These are phyloP conservation scores for Musa balbisiana DNA, from an alignment of 202 grass and related monocot genomes.

Conservation along the genomic window DNA sequence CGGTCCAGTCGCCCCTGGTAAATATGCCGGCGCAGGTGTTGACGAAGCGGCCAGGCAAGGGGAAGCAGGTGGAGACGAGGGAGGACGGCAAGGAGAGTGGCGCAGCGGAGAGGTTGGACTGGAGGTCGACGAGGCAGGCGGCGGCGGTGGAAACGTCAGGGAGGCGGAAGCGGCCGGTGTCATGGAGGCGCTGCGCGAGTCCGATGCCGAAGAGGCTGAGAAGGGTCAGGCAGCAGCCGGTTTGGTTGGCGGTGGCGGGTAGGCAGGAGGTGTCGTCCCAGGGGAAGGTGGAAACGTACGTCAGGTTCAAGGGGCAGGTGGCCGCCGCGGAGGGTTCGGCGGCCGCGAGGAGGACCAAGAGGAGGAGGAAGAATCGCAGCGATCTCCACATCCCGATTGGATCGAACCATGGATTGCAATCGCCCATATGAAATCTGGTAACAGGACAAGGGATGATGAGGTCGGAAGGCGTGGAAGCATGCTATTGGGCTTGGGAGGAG, in stretches of 20 bases:
- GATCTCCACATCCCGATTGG: background rate
- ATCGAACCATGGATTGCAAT: no score
- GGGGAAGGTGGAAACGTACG: conserved; percentile 65
- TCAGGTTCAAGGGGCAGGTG: conserved; percentile 58
- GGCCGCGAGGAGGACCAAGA: background rate
- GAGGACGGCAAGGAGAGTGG: conserved; percentile 40
- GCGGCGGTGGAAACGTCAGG: conserved; percentile 36
- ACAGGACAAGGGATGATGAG: no score
- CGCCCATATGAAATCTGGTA: no score
- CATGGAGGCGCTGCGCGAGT: conserved; percentile 43
- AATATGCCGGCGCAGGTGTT: conserved; percentile 65
- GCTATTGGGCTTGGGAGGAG: no score
- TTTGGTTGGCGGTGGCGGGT: conserved; percentile 33
- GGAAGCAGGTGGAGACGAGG: conserved; percentile 51
- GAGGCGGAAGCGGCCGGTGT: conserved; percentile 58
- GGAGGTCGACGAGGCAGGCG: conserved; percentile 48
- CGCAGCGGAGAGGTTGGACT: conserved; percentile 30
- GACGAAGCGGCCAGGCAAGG: conserved; percentile 32
- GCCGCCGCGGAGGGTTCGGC: background rate
- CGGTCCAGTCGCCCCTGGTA: conserved; percentile 31
- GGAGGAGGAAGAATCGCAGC: conserved; percentile 1
- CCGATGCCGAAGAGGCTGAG: conserved; percentile 54
- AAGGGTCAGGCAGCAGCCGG: conserved; percentile 55
- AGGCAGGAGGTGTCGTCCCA: conserved; percentile 57
- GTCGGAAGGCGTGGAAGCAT: no score